Percentiles rank a stretch among this genome's conserved stretches.
Evolutionary conservation across 768 basidiomycete species (phyloP).

Genomic region (Lactarius deliciosus): DNA sequence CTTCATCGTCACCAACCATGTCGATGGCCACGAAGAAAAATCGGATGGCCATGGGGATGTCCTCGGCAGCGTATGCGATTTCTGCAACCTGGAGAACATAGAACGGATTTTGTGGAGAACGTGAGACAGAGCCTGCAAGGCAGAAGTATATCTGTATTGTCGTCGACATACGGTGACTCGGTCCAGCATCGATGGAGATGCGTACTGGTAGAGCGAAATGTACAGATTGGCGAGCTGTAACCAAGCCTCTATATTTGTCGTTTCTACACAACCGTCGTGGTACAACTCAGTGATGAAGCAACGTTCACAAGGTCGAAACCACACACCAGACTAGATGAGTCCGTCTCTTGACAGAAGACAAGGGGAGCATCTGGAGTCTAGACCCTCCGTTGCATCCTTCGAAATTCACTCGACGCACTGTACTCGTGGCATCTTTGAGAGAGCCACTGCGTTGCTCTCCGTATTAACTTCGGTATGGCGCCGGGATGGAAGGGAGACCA

Average conservation of each 20-base stretch:
- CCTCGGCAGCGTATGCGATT: constrained; percentile 77
- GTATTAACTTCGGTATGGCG: no score
- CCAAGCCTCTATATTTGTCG: constrained; percentile 55
- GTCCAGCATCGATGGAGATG: constrained; percentile 10
- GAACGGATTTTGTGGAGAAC: constrained; percentile 38
- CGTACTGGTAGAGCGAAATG: constrained; percentile 62
- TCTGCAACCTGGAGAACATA: constrained; percentile 59
- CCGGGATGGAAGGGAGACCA: no score
- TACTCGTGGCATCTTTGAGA: constrained; percentile 79
- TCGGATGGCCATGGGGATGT: constrained; percentile 67
- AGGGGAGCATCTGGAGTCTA: constrained; percentile 48
- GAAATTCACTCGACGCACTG: constrained; percentile 75
- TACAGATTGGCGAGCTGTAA: constrained; percentile 82
- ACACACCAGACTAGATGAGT: constrained; percentile 71
- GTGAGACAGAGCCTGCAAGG: constrained; percentile 78
- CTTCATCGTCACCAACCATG: constrained; percentile 58
- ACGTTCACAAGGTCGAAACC: neutral
- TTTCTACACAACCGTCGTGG: constrained; percentile 66
- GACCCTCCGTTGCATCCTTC: constrained; percentile 64
- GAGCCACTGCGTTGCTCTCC: constrained; percentile 40
- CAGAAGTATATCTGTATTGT: constrained; percentile 58
- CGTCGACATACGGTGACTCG: neutral
- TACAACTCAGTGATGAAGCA: neutral
- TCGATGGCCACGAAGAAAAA: constrained; percentile 77
- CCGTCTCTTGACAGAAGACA: constrained; percentile 60